A percentile compares a stretch with the other conserved stretches of the same genome.
Conservation (phyloP, 2,329 filamentous ascomycete genomes). For the Aphanocladium album region DNA sequence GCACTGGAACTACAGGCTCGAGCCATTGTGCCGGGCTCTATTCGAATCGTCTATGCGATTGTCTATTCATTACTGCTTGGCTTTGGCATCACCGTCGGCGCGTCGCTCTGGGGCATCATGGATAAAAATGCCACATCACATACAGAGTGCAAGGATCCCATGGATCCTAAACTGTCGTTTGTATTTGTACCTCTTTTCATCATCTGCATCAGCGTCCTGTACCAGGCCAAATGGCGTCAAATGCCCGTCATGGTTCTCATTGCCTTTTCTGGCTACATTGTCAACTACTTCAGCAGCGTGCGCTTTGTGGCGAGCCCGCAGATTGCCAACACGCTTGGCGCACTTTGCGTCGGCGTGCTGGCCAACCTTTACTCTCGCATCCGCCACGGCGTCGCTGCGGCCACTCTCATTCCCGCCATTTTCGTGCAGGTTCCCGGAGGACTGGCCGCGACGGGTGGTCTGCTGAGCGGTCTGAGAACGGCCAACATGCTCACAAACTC, state of each 20-base stretch:
- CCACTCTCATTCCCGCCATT: constrained; percentile 43
- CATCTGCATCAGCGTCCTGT: constrained; percentile 67
- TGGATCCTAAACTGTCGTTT: constrained; percentile 49
- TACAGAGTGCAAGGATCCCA: constrained; percentile 37
- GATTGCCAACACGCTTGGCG: constrained; percentile 71
- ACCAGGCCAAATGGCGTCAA: constrained; percentile 78
- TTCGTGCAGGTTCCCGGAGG: constrained; percentile 46
- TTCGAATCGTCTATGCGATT: constrained; percentile 69
- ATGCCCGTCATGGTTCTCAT: constrained; percentile 73
- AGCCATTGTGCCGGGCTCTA: constrained; percentile 64
- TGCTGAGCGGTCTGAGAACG: constrained; percentile 40
- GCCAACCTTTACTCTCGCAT: constrained; percentile 71
- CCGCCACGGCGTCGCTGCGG: constrained; percentile 45
- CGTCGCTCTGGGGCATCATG: constrained; percentile 57
- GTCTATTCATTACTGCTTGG: constrained; percentile 69
- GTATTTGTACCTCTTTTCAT: constrained; percentile 71
- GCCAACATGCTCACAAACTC: constrained; percentile 41
- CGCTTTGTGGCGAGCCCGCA: constrained; percentile 66
- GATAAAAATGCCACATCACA: constrained; percentile 47
- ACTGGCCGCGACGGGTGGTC: constrained; percentile 40
- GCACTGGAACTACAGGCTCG: constrained; percentile 63
- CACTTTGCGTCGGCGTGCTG: constrained; percentile 68
- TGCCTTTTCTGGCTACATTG: constrained; percentile 66
- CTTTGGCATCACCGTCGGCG: constrained; percentile 66
- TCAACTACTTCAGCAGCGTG: constrained; percentile 66